Conservation (phyloP, 2,329 filamentous ascomycete species). For the Phoma sp. region DNA sequence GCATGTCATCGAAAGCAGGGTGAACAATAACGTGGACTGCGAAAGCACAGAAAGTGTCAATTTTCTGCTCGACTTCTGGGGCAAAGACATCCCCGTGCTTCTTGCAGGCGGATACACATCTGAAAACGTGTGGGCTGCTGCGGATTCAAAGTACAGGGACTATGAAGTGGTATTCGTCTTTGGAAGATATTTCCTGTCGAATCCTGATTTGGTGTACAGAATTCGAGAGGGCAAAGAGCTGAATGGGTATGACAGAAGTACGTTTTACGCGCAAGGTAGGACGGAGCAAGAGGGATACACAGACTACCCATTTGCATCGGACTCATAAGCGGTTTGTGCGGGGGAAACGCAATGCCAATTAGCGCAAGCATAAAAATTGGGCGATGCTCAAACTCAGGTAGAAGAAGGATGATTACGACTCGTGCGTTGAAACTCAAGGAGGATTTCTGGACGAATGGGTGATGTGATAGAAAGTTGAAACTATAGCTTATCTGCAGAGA, state of each 20-base stretch:
- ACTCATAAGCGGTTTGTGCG: too few relatives aligned
- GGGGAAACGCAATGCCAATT: too few relatives aligned
- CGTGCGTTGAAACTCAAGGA: too few relatives aligned
- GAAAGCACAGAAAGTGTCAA: conserved; percentile 27
- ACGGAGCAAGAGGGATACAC: conserved; percentile 6
- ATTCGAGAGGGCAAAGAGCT: background rate
- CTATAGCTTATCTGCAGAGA: too few relatives aligned
- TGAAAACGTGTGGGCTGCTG: conserved; percentile 36
- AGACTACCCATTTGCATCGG: conserved; percentile 6
- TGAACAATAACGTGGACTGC: conserved; percentile 52
- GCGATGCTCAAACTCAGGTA: too few relatives aligned
- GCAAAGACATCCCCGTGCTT: conserved; percentile 32
- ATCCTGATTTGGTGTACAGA: conserved; percentile 43
- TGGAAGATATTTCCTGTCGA: conserved; percentile 52
- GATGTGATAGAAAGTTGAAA: too few relatives aligned
- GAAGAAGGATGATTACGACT: too few relatives aligned
- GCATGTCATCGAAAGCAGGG: conserved; percentile 62
- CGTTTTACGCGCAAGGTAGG: conserved; percentile 7
- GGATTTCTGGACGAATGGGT: too few relatives aligned
- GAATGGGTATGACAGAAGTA: conserved; percentile 7
- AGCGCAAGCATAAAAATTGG: too few relatives aligned
- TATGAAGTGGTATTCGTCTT: conserved; percentile 51
- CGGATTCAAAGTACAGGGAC: conserved; percentile 47
- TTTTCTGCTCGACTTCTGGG: conserved; percentile 23
- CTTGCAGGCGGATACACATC: conserved; percentile 48